Evolutionary conservation across 148 eudicot species (phyloP), one percentile per base, ranked within the genome.

Genomic region (Beta vulgaris): DNA sequence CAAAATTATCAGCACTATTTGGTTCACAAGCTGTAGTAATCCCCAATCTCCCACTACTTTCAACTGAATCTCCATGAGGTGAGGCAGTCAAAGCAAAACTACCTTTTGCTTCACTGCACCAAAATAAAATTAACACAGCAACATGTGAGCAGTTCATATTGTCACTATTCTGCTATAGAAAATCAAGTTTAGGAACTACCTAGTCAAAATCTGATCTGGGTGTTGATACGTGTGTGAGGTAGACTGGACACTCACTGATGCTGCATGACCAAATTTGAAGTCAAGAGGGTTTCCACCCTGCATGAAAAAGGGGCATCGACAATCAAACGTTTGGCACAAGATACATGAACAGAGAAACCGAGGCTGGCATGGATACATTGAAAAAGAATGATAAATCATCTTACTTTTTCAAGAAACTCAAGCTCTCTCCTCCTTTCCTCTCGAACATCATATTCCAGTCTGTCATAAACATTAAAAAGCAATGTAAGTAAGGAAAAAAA

Each of bases 281-380:
- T 96, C 98, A 82, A 96, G 87, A 57, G 99, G 98, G 80, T 96
- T 78, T 49, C 97, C 98, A 83, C 99, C 99, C 99, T 96, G 84
- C 57, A 81, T n/a, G 69, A 63, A 19, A 74, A 74, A 48, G 71
- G 55, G 31, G 65, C 63, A 76, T 44, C 42, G 64, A 43, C 18
- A 51, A 54, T 25, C 58, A 25, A 28, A 43, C 18, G 4, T 60
- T 77, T 25, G 65, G 67, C 29, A 73, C 2, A 61, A 26, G 11
- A 67, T n/a, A 61, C 19, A 29, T 16, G 29, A 35, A 66, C 49
- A 59, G 18, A 59, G 54, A 40, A 81, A 73, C n/a, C 62, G 16
- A 73, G 13, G 49, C 13, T 66, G 63, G 63, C 62, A 64, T 70
- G 68, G 32, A 71, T 11, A 23, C 14, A 59, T 42, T 36, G 18